Base-by-base conservation (phyloP, 73 alveolate species). In the Stentor roeselii region DNA sequence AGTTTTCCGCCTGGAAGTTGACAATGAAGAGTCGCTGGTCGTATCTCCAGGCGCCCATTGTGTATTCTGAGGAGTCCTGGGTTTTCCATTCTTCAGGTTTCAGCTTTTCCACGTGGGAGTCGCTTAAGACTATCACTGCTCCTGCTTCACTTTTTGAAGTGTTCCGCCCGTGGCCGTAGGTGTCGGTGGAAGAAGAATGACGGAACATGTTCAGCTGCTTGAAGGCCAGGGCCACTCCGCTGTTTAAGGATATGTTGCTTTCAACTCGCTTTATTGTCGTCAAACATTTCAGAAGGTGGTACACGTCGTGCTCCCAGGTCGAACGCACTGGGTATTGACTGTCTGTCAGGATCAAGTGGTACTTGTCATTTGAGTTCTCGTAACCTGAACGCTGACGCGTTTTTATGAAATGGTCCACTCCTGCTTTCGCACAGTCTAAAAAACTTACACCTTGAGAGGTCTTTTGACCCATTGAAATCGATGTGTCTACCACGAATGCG, bases 271-370 rank as follows among this genome's bases (percentile, higher is more conserved):
- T 21, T 21, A 67, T 67, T 27, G n/a, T 67, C 0, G 80, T 21
- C 34, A 67, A 32, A 30, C 42, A 67, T 67, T 67, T 67, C 21
- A 27, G 14, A 39, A 76, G n/a, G 39, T 76, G 84, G 31, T 14
- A 76, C 21, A 41, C 6, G 6, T 76, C 84, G 39, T 76, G 84
- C 39, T 76, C 84, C 84, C 84, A 76, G 21, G 84, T 39, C 39
- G 84, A 76, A n/a, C 74, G 30, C 14, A 76, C 59, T 21, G 80
- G 37, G 41, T 21, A 67, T 32, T 76, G 60, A 76, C 31, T 21
- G 39, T 41, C 84, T 36, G 74, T 39, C 36, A 76, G 27, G 11
- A 67, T 67, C 21, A 67, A 40, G 34, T 67, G 80, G 34, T 67
- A 67, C 34, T 67, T 67, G 34, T 67, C 80, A 67, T 32, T 32